Evolutionary conservation across 495 filamentous ascomycete species (phyloP).

Genomic region (Gamarada debralockiae): DNA sequence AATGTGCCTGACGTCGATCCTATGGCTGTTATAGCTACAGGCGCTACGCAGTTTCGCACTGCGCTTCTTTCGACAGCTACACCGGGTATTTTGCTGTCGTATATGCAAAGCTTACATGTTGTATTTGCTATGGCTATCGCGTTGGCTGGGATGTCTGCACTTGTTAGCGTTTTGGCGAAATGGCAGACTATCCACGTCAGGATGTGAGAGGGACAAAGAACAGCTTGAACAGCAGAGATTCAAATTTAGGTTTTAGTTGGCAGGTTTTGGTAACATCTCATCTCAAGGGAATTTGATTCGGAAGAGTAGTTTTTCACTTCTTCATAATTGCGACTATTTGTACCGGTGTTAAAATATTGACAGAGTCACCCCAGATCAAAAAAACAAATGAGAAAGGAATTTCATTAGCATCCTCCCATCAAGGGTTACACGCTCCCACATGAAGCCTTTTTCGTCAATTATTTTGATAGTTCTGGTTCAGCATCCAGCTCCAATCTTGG

Average conservation of each 20-base stretch:
- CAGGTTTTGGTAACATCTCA: too few relatives aligned
- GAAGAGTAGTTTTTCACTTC: too few relatives aligned
- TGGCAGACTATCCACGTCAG: neutral
- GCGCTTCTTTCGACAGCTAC: neutral
- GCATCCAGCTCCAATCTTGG: slow-evolving; percentile 10
- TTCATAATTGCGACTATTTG: too few relatives aligned
- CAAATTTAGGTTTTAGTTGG: too few relatives aligned
- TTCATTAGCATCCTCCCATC: too few relatives aligned
- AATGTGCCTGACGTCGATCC: slow-evolving; percentile 40
- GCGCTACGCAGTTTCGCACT: slow-evolving; percentile 34
- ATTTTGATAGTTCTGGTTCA: slow-evolving; percentile 3
- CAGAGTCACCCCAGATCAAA: too few relatives aligned
- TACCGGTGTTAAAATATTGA: too few relatives aligned
- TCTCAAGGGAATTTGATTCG: too few relatives aligned
- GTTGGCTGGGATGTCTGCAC: neutral
- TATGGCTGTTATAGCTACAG: slow-evolving; percentile 34
- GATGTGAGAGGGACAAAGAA: too few relatives aligned
- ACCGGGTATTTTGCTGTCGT: neutral
- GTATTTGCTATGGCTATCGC: neutral
- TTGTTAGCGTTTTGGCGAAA: neutral
- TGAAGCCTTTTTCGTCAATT: neutral
- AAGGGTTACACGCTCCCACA: too few relatives aligned
- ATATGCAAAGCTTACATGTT: neutral
- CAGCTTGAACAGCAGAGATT: too few relatives aligned
- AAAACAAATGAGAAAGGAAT: too few relatives aligned